Conservation (phyloP, 352 stramenopile genomes). For the Pythium pyrilobum region DNA sequence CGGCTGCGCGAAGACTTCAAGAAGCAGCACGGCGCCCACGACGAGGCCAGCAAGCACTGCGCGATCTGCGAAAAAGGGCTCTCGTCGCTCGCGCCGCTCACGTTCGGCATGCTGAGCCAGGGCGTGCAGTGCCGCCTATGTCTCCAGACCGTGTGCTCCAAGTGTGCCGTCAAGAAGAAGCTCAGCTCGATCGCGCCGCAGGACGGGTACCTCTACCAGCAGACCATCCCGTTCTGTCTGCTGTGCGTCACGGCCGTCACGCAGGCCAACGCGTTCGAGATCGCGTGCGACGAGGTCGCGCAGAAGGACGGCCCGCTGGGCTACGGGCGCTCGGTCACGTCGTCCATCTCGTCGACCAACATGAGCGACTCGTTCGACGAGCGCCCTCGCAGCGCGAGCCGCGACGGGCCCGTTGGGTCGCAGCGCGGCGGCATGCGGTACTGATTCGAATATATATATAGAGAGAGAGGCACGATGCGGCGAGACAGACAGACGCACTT, state of each 20-base stretch:
- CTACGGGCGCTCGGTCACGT: constrained; percentile 11
- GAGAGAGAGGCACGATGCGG: too few relatives aligned
- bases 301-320: constrained; percentile 15
- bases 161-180: constrained; percentile 15
- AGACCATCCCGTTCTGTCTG: constrained; percentile 13
- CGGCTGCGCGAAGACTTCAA: not conserved
- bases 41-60: constrained; percentile 6
- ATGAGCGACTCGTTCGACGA: constrained; percentile 10
- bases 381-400: not conserved
- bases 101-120: constrained; percentile 9
- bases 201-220: constrained; percentile 2
- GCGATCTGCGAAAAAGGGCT: constrained; percentile 10
- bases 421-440: too few relatives aligned
- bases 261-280: constrained; percentile 12
- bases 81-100: constrained; percentile 11
- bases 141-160: constrained; percentile 11
- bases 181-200: constrained; percentile 3
- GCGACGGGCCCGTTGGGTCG: not conserved
- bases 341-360: constrained; percentile 13
- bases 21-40: not conserved
- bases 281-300: constrained; percentile 13
- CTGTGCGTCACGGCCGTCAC: constrained; percentile 13
- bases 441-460: too few relatives aligned
- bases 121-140: constrained; percentile 16
- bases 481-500: too few relatives aligned